Evolutionary conservation across 2,329 filamentous ascomycete genomes (phyloP), one percentile per base, ranked within the genome.

Genomic region (Elsinoe necatrix): DNA sequence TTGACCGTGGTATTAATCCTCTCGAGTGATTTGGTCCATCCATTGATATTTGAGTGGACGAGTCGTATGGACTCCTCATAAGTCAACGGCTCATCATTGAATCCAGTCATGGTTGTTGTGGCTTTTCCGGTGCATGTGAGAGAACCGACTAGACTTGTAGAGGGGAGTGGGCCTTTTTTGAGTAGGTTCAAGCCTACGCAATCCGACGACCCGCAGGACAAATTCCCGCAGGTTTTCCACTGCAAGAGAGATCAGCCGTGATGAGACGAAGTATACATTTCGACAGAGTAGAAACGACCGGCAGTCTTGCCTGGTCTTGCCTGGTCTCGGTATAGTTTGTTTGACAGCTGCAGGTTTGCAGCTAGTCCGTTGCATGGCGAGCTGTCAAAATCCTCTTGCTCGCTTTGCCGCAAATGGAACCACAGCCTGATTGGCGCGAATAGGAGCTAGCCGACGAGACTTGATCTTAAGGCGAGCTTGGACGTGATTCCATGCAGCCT

Each of bases 251-350:
- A 52, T 52, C 48, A 52, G 18, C 31, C 48, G 20, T 52, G 48
- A 39, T 34, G 34, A 37, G 31, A 29, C 14, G 20, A 25, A 52
- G 20, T 23, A 37, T 35, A 31, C 31, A 52, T 23, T 37, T 52
- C 39, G 20, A n/a, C 31, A 52, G 31, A 29, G 18, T 18, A 21
- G 31, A 37, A 11, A 52, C 11, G 48, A 52, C 31, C 21, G 48
- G 48, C 48, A 52, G 48, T 52, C 48, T 35, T 52, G 48, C n/a
- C 48, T 52, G 34, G 48, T 52, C 48, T 35, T 52, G 48, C n/a
- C 48, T 52, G 34, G 31, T 52, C 48, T 52, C 48, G 34, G 48
- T 16, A 52, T 52, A 52, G 48, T 23, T 16, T 29, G 48, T 37
- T 52, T 52, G 48, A 52, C 48, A 52, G 48, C 48, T 52, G 48